These are phyloP conservation scores for Solanum microdontum DNA, from an alignment of 257 asterid species.

Conservation along the genomic window DNA sequence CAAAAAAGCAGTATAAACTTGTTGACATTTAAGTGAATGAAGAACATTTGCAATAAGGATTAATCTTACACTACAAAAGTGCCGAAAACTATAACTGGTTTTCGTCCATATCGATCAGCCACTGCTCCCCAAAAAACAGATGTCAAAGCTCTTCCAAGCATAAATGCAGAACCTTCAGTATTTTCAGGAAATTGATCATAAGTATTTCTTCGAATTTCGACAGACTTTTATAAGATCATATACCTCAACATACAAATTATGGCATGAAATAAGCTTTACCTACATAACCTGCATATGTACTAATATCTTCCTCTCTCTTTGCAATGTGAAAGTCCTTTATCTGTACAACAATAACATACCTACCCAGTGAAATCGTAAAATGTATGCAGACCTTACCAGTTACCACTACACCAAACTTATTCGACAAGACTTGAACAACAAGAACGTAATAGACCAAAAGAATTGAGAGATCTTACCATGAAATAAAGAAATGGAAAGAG, in stretches of 20 bases:
- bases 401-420: not conserved
- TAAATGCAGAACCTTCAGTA: constrained; percentile 41
- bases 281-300: constrained; percentile 55
- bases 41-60: constrained; percentile 27
- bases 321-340: constrained; percentile 46
- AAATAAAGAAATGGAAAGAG: constrained; percentile 67
- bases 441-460: not conserved
- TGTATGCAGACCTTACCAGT: not conserved
- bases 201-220: not conserved
- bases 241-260: not conserved
- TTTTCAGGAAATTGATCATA: not conserved
- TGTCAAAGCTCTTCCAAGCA: constrained; percentile 60
- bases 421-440: not conserved
- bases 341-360: constrained; percentile 8
- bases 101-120: constrained; percentile 62
- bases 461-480: constrained; percentile 36
- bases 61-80: constrained; percentile 26
- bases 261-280: constrained; percentile 24
- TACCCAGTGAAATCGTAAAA: no score
- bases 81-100: constrained; percentile 58
- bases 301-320: constrained; percentile 52
- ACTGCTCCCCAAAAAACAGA: constrained; percentile 54
- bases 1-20: not conserved
- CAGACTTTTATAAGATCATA: not conserved
- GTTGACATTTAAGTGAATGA: not conserved